These are phyloP conservation scores for Pseudozyma pruni DNA, from an alignment of 1,284 basidiomycete genomes.

Conservation along the genomic window DNA sequence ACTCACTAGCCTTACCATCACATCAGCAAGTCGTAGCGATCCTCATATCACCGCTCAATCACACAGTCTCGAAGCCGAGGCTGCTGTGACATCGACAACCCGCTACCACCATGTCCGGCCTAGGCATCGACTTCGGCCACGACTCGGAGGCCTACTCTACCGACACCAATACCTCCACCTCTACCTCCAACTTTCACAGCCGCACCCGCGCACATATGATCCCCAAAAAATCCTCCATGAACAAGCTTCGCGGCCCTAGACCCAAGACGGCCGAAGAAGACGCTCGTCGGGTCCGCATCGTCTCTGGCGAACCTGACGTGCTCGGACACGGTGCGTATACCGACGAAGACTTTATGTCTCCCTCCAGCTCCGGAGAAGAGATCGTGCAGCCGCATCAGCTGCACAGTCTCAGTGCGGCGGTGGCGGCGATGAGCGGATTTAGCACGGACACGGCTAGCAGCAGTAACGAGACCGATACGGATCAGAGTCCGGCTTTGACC, in stretches of 20 bases:
- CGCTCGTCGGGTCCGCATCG: conserved; percentile 52
- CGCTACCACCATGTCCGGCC: conserved; percentile 49
- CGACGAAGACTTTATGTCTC: conserved; percentile 44
- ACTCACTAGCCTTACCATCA: too few species aligned
- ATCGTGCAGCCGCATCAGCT: conserved; percentile 37
- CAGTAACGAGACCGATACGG: conserved; percentile 32
- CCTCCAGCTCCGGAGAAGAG: conserved; percentile 14
- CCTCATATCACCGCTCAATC: too few species aligned
- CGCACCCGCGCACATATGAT: conserved; percentile 40
- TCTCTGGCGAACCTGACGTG: conserved; percentile 50
- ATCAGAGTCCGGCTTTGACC: conserved; percentile 35
- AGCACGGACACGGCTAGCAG: conserved; percentile 34
- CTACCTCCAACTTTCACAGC: conserved; percentile 32
- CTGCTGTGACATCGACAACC: background rate
- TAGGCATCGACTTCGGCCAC: conserved; percentile 62
- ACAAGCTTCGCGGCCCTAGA: conserved; percentile 33
- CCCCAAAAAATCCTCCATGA: conserved; percentile 41
- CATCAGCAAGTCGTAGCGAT: too few species aligned
- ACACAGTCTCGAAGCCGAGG: too few species aligned
- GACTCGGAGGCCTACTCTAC: conserved; percentile 36
- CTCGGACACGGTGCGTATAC: conserved; percentile 50
- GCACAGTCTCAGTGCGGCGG: conserved; percentile 44
- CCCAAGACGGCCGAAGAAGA: conserved; percentile 41
- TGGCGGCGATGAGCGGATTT: conserved; percentile 38
- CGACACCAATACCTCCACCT: conserved; percentile 20